Base-by-base conservation (phyloP, 2,329 filamentous ascomycete species). In the Colletotrichum orchidophilum region DNA sequence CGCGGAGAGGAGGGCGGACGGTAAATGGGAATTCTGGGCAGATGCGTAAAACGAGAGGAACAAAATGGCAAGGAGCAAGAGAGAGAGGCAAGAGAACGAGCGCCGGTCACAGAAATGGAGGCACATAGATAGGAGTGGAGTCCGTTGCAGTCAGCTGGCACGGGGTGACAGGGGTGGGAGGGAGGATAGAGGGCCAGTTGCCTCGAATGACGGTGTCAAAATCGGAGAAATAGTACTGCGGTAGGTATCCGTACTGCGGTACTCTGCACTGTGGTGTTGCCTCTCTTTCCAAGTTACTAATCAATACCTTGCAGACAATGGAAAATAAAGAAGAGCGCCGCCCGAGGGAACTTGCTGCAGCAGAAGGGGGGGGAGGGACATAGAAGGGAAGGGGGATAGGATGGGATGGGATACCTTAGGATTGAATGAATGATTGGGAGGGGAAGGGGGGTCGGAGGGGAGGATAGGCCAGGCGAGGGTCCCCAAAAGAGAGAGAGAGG, bases 91-190 rank as follows among this genome's bases (percentile, higher is more conserved):
- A 54, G 60, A 53, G 52, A 63, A 49, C 53, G 60, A 27, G 33
- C 31, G 52, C 27, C 15, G 24, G 31, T 46, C 27, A 35, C 29
- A 53, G 29, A 68, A 64, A 68, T 67, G 53, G 68, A 71, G 68
- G 66, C 53, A 65, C 54, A 65, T 70, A 72, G 70, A 70, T 70
- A 72, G 66, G 66, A 61, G 70, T 72, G 70, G 70, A 70, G 70
- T 70, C 58, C 49, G 60, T 70, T 55, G 68, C 70, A 70, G 60
- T 70, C 70, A 72, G 70, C 70, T 72, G 70, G 70, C 66, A 72
- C 59, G 61, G 65, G 66, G 60, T 72, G 70, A 65, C 70, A 72
- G 60, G 70, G 68, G 70, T 49, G 18, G 13, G 21, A 27, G 8
- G 55, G 26, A 18, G 33, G 58, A 39, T 15, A 55, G 58, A 71